These are phyloP conservation scores for Torulaspora pretoriensis DNA, from an alignment of 1,139 yeast species.

Conservation along the genomic window DNA sequence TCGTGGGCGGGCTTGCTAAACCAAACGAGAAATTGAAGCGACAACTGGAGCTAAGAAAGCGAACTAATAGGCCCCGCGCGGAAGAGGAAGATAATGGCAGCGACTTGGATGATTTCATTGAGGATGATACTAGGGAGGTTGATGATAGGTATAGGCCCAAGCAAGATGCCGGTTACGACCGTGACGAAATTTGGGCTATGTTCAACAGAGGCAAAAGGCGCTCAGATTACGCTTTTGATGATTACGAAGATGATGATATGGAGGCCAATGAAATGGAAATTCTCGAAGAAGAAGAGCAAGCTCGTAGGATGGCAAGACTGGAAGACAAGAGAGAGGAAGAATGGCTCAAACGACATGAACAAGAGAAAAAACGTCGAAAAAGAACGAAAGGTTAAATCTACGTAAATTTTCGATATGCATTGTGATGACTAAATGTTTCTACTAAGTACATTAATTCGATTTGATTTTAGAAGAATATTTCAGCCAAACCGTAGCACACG, in stretches of 20 bases:
- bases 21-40: conserved; percentile 26
- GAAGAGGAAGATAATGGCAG: conserved; percentile 27
- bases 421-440: neutral
- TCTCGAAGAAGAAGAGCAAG: conserved; percentile 69
- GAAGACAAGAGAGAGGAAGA: conserved; percentile 65
- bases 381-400: conserved; percentile 6
- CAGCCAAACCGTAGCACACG: conserved; percentile 45
- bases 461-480: conserved; percentile 22
- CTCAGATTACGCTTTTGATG: conserved; percentile 43
- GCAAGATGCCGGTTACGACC: conserved; percentile 51
- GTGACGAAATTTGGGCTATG: conserved; percentile 87
- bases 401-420: neutral
- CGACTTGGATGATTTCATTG: conserved; percentile 49
- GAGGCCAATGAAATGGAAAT: conserved; percentile 91
- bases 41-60: conserved; percentile 20
- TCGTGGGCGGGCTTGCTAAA: conserved; percentile 21
- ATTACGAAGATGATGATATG: conserved; percentile 61
- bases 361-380: conserved; percentile 39
- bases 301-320: conserved; percentile 54
- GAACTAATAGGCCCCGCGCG: conserved; percentile 5
- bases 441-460: neutral
- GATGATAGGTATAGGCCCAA: conserved; percentile 17
- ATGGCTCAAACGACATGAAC: conserved; percentile 49
- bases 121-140: conserved; percentile 53
- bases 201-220: conserved; percentile 63